Evolutionary conservation across 1,284 basidiomycete species (phyloP), one percentile per base, ranked within the genome.

Genomic region (Pholiota adiposa): DNA sequence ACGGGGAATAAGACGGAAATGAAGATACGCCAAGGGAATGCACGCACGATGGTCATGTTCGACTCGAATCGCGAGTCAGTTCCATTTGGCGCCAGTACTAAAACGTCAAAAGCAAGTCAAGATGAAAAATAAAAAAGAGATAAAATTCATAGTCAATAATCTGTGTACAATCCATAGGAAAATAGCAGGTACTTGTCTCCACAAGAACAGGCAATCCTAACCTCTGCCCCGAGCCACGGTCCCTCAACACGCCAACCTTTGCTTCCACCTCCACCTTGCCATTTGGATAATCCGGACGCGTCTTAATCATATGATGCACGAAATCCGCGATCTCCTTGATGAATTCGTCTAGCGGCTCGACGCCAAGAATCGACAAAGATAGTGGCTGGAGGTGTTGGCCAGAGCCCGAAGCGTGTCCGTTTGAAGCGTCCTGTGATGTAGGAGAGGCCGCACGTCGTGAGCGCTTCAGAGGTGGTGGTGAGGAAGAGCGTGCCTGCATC

Each of bases 281-380:
- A 46, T 71, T 72, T 1, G 77, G 65, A 63, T 83, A 65, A 63
- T 85, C 80, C 1, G 84, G 81, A 19, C 81, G 80, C 12, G 77
- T 85, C 60, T 72, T 70, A 64, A 92, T 85, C 77, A 82, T 85
- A 67, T 87, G 85, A 73, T 92, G 85, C 23, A 98, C 81, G 76
- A 95, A 99, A 73, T 98, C 94, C 23, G 93, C 96, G 49, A 99
- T 84, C 67, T 93, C 90, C 69, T 85, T 86, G 62, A 96, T 94
- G 72, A 98, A 96, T 72, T 98, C 96, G 75, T 98, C 96, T 40
- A 96, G 78, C 2, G 97, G 96, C 69, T 96, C 93, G 51, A 96
- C 88, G 58, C 93, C 94, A 46, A 98, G 89, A 67, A 98, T 94
- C 19, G 92, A 94, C 19, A 94, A 84, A 21, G 93, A 93, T 29